Percentiles rank a stretch among this genome's conserved stretches.
Conservation (phyloP, 2,329 filamentous ascomycete genomes). For the Fusarium drepaniforme region DNA sequence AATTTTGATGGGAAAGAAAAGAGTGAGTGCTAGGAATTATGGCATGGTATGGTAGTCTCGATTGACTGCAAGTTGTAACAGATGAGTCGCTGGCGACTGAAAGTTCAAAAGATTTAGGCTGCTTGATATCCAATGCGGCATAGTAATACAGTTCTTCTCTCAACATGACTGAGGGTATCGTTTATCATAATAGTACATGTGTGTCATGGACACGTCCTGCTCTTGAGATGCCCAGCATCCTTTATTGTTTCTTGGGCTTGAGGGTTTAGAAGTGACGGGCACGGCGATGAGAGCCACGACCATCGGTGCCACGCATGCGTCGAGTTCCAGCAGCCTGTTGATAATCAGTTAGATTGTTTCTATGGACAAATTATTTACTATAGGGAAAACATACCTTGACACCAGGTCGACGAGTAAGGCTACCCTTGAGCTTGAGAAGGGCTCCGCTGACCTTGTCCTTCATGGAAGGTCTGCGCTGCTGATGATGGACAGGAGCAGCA, state of each 20-base stretch:
- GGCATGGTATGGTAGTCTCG: background rate
- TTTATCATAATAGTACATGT: slow-evolving; percentile 40
- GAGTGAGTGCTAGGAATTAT: background rate
- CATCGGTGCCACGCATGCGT: slow-evolving; percentile 81
- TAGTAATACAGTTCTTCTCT: slow-evolving; percentile 30
- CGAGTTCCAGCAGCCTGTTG: slow-evolving; percentile 77
- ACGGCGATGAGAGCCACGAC: slow-evolving; percentile 65
- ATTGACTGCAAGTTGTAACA: slow-evolving; percentile 29
- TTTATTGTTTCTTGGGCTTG: background rate
- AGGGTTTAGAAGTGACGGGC: slow-evolving; percentile 34
- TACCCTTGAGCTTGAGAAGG: slow-evolving; percentile 79
- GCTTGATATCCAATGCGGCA: slow-evolving; percentile 10
- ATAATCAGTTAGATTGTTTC: background rate
- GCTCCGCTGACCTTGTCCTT: slow-evolving; percentile 85
- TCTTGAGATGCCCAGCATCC: slow-evolving; percentile 15
- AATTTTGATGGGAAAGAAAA: background rate
- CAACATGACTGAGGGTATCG: slow-evolving; percentile 31
- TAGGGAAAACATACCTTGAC: slow-evolving; percentile 68
- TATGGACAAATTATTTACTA: background rate
- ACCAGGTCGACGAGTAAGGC: slow-evolving; percentile 75
- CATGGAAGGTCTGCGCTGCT: slow-evolving; percentile 75
- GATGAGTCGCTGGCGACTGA: slow-evolving; percentile 25
- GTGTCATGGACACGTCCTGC: background rate
- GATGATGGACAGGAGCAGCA: slow-evolving; percentile 65
- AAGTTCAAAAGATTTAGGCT: slow-evolving; percentile 8